These are phyloP conservation scores for Dactylellina parvicollis DNA, from an alignment of 2,329 filamentous ascomycete species.

Conservation along the genomic window DNA sequence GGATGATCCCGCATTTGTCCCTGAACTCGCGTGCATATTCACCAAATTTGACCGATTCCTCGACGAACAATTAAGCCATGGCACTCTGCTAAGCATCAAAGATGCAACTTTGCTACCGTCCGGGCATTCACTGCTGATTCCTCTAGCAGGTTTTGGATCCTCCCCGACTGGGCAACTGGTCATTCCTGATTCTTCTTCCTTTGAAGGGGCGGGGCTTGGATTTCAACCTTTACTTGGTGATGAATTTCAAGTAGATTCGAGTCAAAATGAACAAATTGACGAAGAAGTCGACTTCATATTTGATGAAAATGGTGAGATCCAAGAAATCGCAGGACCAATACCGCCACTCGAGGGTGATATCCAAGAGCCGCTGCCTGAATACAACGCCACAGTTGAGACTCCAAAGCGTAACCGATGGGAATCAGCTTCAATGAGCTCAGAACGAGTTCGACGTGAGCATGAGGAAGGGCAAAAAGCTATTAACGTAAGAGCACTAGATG, in stretches of 20 bases:
- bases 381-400: slow-evolving; percentile 8
- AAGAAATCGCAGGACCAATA: slow-evolving; percentile 35
- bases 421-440: not conserved
- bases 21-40: slow-evolving; percentile 62
- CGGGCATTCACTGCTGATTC: not conserved
- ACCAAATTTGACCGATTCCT: slow-evolving; percentile 6
- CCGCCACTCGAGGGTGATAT: not conserved
- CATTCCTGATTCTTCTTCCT: slow-evolving; percentile 31
- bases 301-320: slow-evolving; percentile 56
- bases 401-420: slow-evolving; percentile 9
- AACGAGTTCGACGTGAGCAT: slow-evolving; percentile 37
- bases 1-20: slow-evolving; percentile 84
- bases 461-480: slow-evolving; percentile 25
- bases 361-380: not conserved
- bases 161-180: slow-evolving; percentile 5
- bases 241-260: not conserved
- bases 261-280: slow-evolving; percentile 26
- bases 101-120: slow-evolving; percentile 33
- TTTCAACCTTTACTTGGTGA: slow-evolving; percentile 17
- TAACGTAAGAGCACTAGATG: slow-evolving; percentile 2
- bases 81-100: slow-evolving; percentile 29
- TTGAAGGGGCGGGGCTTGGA: not conserved
- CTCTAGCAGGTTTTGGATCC: not conserved
- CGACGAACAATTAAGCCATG: slow-evolving; percentile 29
- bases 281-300: slow-evolving; percentile 56